A percentile compares a stretch with the other conserved stretches of the same genome.
Evolutionary conservation across 2,329 filamentous ascomycete species (phyloP).

Genomic region (Aurifilum marmelostoma): DNA sequence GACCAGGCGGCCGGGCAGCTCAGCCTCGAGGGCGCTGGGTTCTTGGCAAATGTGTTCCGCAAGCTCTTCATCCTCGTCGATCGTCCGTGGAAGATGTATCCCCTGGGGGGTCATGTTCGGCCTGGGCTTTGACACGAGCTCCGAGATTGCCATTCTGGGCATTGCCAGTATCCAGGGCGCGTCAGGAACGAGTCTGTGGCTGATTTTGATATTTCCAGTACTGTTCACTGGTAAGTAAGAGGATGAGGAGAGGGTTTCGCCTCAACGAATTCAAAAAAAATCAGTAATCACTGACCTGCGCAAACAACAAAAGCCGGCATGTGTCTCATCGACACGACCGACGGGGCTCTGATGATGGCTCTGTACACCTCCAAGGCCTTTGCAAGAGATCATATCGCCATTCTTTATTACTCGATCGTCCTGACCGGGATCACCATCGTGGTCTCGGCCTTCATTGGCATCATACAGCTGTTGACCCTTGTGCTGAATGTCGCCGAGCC

Average conservation of each 20-base stretch:
- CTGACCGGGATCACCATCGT: slow-evolving; percentile 81
- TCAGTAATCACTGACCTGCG: slow-evolving; percentile 9
- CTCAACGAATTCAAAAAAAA: not conserved
- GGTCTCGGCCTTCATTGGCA: slow-evolving; percentile 83
- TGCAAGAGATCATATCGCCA: slow-evolving; percentile 80
- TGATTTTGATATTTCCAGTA: slow-evolving; percentile 88
- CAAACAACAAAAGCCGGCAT: slow-evolving; percentile 75
- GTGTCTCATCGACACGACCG: slow-evolving; percentile 91
- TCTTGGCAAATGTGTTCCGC: slow-evolving; percentile 72
- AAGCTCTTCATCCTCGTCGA: slow-evolving; percentile 75
- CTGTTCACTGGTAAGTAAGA: slow-evolving; percentile 75
- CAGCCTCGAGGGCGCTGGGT: slow-evolving; percentile 75
- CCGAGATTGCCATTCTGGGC: slow-evolving; percentile 88
- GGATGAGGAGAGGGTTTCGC: not conserved
- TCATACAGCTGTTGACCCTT: slow-evolving; percentile 81
- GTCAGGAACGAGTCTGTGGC: slow-evolving; percentile 86
- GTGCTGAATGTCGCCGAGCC: slow-evolving; percentile 76
- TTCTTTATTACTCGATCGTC: slow-evolving; percentile 91
- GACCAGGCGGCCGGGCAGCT: slow-evolving; percentile 54
- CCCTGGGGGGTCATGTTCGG: slow-evolving; percentile 86
- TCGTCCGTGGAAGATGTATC: slow-evolving; percentile 94
- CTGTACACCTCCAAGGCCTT: slow-evolving; percentile 83
- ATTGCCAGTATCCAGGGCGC: slow-evolving; percentile 88
- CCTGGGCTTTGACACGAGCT: slow-evolving; percentile 92
- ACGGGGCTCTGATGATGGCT: slow-evolving; percentile 93